Evolutionary conservation across 2,329 filamentous ascomycete genomes (phyloP).

Genomic region (Cryphonectria japonica): DNA sequence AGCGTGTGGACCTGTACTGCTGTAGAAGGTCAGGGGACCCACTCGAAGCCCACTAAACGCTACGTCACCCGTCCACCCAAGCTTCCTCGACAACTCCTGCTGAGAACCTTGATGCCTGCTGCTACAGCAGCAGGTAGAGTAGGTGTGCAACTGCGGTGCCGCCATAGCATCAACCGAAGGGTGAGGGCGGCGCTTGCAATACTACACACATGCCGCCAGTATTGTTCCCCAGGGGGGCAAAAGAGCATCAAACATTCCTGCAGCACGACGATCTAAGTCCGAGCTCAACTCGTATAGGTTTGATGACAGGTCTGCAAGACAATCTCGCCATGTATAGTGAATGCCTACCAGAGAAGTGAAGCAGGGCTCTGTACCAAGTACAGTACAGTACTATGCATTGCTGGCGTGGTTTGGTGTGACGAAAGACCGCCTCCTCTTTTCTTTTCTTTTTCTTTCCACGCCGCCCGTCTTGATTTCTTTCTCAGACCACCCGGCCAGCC

Average conservation of each 20-base stretch:
- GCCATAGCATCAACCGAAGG: not conserved
- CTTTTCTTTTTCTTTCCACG: too few species aligned
- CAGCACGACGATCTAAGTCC: not conserved
- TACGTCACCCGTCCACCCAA: slow-evolving; percentile 15
- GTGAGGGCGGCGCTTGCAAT: not conserved
- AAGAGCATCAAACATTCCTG: not conserved
- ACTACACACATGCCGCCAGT: not conserved
- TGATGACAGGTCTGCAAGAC: not conserved
- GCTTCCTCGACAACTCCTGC: not conserved
- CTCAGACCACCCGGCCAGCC: not conserved
- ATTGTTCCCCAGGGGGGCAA: not conserved
- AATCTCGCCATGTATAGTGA: not conserved
- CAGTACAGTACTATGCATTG: not conserved
- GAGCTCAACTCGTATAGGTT: not conserved
- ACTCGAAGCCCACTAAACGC: not conserved
- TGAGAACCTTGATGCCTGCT: not conserved
- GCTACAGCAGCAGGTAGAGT: not conserved
- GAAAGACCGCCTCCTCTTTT: not conserved
- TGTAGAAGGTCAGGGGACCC: not conserved
- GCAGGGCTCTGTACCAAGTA: slow-evolving; percentile 10
- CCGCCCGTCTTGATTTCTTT: not conserved
- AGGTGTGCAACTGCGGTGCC: not conserved
- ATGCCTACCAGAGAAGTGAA: slow-evolving; percentile 6
- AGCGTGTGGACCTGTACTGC: not conserved
- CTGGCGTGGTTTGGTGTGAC: slow-evolving; percentile 9